Evolutionary conservation across 345 rosid genomes (phyloP).

Genomic region (Eucalyptus shirleyi): DNA sequence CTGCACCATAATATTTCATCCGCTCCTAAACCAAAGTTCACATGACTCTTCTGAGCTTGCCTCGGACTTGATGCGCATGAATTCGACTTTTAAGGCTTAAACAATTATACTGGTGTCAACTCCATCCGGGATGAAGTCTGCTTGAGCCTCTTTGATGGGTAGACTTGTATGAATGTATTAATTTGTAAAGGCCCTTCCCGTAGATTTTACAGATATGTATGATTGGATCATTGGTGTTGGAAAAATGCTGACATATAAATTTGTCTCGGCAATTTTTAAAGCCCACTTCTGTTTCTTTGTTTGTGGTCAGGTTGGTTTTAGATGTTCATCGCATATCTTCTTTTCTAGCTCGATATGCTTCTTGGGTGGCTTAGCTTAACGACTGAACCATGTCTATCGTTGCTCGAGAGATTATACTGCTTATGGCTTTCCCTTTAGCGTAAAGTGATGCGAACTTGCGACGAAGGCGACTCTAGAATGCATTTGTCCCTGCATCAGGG

Average conservation of each 20-base stretch:
- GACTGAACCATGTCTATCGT: background rate
- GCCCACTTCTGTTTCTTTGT: background rate
- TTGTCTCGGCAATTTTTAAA: background rate
- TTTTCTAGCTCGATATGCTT: background rate
- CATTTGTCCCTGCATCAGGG: background rate
- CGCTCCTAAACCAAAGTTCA: slow-evolving; percentile 54
- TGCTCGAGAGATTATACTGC: background rate
- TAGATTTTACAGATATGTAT: background rate
- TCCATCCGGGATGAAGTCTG: background rate
- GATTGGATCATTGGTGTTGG: background rate
- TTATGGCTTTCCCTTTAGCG: background rate
- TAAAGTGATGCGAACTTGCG: background rate
- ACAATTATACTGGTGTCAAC: background rate
- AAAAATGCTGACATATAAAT: background rate
- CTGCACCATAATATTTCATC: slow-evolving; percentile 19
- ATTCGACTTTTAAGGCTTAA: background rate
- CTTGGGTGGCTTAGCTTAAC: background rate
- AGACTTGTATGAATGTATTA: background rate
- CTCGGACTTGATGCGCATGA: background rate
- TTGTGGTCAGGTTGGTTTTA: background rate
- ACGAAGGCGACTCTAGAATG: background rate
- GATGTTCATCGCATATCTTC: background rate
- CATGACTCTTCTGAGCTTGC: slow-evolving; percentile 12
- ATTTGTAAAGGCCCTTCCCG: background rate
- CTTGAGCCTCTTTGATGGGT: background rate